These are phyloP conservation scores for Blastobotrys attinorum DNA, from an alignment of 805 yeast genomes.

Conservation along the genomic window DNA sequence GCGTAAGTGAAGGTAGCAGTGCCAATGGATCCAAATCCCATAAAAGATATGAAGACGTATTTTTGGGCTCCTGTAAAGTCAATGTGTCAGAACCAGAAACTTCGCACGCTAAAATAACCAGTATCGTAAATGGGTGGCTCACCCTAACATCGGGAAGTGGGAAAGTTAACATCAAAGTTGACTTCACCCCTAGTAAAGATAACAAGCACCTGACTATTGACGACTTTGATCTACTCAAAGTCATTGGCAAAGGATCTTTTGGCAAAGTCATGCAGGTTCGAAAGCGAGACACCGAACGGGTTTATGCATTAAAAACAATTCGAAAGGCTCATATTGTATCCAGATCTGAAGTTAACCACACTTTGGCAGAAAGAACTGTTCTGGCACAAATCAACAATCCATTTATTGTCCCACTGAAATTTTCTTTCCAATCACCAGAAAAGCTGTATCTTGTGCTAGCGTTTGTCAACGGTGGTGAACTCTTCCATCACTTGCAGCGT, in stretches of 20 bases:
- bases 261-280: slow-evolving; percentile 99
- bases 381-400: slow-evolving; percentile 89
- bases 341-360: slow-evolving; percentile 90
- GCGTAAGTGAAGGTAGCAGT: neutral
- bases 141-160: slow-evolving; percentile 25
- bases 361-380: slow-evolving; percentile 93
- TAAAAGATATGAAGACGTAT: slow-evolving; percentile 50
- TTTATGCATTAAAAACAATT: slow-evolving; percentile 89
- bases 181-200: slow-evolving; percentile 52
- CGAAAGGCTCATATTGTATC: slow-evolving; percentile 92
- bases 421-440: slow-evolving; percentile 95
- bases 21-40: too few relatives aligned
- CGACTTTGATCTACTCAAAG: slow-evolving; percentile 88
- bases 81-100: slow-evolving; percentile 29
- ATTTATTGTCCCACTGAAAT: slow-evolving; percentile 91
- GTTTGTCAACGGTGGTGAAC: slow-evolving; percentile 94
- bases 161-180: slow-evolving; percentile 44
- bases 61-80: slow-evolving; percentile 64
- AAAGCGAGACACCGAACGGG: slow-evolving; percentile 88
- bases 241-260: slow-evolving; percentile 95
- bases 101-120: slow-evolving; percentile 5
- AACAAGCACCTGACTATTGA: slow-evolving; percentile 68
- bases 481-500: slow-evolving; percentile 87
- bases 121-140: slow-evolving; percentile 15
- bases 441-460: slow-evolving; percentile 84